Evolutionary conservation across 129 eudicot species (phyloP).

Genomic region (Ambrosia trifida): DNA sequence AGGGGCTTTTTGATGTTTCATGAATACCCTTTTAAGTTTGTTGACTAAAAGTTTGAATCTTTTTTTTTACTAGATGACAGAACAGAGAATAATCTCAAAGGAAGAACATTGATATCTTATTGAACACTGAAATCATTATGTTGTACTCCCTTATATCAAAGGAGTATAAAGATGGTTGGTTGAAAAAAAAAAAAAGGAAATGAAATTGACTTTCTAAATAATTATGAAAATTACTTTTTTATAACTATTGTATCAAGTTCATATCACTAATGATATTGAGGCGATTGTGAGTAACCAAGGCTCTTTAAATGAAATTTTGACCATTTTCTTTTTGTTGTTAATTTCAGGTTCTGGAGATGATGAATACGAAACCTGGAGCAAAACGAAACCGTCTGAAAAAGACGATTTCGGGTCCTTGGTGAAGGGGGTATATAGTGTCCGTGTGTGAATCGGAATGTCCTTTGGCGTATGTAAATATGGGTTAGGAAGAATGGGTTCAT

Average conservation of each 20-base stretch:
- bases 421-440: conserved; percentile 27
- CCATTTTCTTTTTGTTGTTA: conserved; percentile 8
- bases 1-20: neutral
- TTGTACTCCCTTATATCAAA: no score
- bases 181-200: no score
- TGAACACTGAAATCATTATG: no score
- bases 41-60: neutral
- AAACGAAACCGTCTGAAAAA: conserved; percentile 67
- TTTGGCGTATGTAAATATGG: conserved; percentile 22
- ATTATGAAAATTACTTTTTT: no score
- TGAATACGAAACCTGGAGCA: conserved; percentile 48
- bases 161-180: no score
- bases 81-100: no score
- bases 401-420: conserved; percentile 90
- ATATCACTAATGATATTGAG: no score
- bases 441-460: conserved; percentile 2
- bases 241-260: no score
- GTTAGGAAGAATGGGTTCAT: conserved; percentile 21
- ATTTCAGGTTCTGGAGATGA: conserved; percentile 66
- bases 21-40: neutral
- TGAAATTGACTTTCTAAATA: no score
- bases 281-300: neutral
- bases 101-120: no score
- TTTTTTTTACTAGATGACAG: neutral
- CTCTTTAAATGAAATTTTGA: neutral